phyloP scores from a whole-genome alignment of 768 basidiomycete genomes.

The Clavaria fumosa region DNA sequence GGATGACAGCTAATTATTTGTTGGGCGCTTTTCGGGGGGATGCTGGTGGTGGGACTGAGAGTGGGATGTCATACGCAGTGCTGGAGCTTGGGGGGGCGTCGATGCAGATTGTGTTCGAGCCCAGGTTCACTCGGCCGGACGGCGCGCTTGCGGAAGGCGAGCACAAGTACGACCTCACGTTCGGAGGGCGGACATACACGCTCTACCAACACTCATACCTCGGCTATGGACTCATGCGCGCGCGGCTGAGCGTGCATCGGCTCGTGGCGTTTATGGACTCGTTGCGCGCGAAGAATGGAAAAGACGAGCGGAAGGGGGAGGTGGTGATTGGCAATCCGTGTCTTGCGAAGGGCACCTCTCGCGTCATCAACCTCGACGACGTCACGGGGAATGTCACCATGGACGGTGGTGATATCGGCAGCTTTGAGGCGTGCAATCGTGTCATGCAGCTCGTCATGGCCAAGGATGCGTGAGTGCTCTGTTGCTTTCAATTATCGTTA shows the following conservation, averaged over 20 bases:
- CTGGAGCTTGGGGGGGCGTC: conserved; percentile 95
- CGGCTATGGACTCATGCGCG: conserved; percentile 90
- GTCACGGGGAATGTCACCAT: conserved; percentile 60
- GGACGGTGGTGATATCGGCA: conserved; percentile 68
- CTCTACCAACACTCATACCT: conserved; percentile 97
- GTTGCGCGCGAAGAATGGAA: conserved; percentile 18
- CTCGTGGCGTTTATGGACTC: conserved; percentile 77
- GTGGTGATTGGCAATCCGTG: conserved; percentile 70
- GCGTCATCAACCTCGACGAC: conserved; percentile 49
- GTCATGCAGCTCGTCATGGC: conserved; percentile 82
- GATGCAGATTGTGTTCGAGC: conserved; percentile 96
- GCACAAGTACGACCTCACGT: conserved; percentile 76
- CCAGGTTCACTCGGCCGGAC: conserved; percentile 32
- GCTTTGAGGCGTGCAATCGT: conserved; percentile 74
- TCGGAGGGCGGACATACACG: conserved; percentile 53
- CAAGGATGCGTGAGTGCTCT: conserved; percentile 68
- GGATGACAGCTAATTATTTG: conserved; percentile 96
- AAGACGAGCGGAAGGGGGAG: conserved; percentile 4
- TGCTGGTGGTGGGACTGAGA: conserved; percentile 25
- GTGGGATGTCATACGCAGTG: conserved; percentile 73
- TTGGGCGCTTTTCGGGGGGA: conserved; percentile 53
- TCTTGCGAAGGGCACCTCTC: conserved; percentile 47
- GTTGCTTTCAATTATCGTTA: background rate
- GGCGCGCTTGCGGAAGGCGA: conserved; percentile 54
- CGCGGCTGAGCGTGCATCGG: conserved; percentile 70